phyloP scores from a whole-genome alignment of 1,139 yeast species.

The Yamadazyma atmosphaerica region DNA sequence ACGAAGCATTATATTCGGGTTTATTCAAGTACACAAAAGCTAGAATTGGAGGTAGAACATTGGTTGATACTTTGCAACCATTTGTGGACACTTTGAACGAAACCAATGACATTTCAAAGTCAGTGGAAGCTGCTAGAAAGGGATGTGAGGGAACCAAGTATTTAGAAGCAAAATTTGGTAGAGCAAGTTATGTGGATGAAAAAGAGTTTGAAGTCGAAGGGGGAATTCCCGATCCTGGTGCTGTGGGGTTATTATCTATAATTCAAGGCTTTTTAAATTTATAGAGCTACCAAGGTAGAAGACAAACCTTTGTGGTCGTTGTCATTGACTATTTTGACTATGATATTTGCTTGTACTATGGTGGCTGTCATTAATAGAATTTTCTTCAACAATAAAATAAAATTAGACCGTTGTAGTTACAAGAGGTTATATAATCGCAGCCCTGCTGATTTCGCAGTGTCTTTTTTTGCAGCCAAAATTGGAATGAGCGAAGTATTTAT shows the following conservation, averaged over 20 bases:
- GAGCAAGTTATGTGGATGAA: slow-evolving; percentile 84
- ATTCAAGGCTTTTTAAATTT: slow-evolving; percentile 49
- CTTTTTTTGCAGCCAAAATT: slow-evolving; percentile 5
- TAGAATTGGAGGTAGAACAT: slow-evolving; percentile 84
- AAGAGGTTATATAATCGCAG: slow-evolving; percentile 1
- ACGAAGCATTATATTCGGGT: slow-evolving; percentile 41
- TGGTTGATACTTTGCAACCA: slow-evolving; percentile 86
- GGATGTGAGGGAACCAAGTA: slow-evolving; percentile 78
- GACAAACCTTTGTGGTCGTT: not conserved
- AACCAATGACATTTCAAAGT: slow-evolving; percentile 53
- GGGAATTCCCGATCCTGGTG: slow-evolving; percentile 94
- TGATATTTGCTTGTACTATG: too few relatives aligned
- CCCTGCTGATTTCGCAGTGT: not conserved
- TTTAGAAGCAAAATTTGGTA: slow-evolving; percentile 83
- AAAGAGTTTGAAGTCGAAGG: slow-evolving; percentile 53
- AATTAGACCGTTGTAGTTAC: slow-evolving; percentile 11
- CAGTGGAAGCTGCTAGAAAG: slow-evolving; percentile 65
- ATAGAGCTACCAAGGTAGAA: not conserved
- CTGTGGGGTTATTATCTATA: slow-evolving; percentile 72
- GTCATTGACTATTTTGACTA: not conserved
- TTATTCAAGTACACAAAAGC: slow-evolving; percentile 80
- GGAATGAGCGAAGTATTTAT: not conserved
- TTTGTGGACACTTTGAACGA: slow-evolving; percentile 63
- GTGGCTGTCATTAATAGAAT: too few relatives aligned
- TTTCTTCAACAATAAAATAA: too few relatives aligned